Evolutionary conservation across 179 eudicot species (phyloP).

Genomic region (Dionaea muscipula): DNA sequence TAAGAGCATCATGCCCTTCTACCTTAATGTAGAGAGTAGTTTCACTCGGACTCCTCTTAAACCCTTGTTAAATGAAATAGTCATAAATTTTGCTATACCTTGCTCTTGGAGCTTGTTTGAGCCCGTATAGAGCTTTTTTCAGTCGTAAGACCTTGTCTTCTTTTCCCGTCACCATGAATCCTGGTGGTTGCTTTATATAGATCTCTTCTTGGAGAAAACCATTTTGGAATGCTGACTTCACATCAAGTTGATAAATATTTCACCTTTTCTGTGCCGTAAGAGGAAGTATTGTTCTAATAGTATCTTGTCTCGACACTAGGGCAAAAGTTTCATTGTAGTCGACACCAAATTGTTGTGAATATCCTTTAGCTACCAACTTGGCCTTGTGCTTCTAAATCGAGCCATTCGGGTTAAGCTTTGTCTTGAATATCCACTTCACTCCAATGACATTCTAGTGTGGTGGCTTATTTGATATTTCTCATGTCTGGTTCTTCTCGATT

Average conservation of each 20-base stretch:
- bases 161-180: background rate
- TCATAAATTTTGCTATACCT: background rate
- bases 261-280: background rate
- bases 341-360: too few relatives aligned
- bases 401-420: too few relatives aligned
- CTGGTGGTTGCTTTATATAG: background rate
- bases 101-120: background rate
- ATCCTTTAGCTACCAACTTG: too few relatives aligned
- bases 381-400: too few relatives aligned
- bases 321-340: too few relatives aligned
- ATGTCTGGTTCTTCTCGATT: too few relatives aligned
- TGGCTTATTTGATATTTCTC: too few relatives aligned
- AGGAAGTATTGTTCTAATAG: background rate
- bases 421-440: too few relatives aligned
- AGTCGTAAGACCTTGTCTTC: too few relatives aligned
- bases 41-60: background rate
- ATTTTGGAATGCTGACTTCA: background rate
- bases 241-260: too few relatives aligned
- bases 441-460: too few relatives aligned
- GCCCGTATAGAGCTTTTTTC: background rate
- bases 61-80: background rate
- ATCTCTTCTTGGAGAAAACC: background rate
- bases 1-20: background rate
- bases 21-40: background rate
- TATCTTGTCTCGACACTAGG: too few relatives aligned